Percentiles rank a stretch among this genome's conserved stretches.
Conservation (phyloP, 1,284 basidiomycete species). For the Rhodotorula sp. region DNA sequence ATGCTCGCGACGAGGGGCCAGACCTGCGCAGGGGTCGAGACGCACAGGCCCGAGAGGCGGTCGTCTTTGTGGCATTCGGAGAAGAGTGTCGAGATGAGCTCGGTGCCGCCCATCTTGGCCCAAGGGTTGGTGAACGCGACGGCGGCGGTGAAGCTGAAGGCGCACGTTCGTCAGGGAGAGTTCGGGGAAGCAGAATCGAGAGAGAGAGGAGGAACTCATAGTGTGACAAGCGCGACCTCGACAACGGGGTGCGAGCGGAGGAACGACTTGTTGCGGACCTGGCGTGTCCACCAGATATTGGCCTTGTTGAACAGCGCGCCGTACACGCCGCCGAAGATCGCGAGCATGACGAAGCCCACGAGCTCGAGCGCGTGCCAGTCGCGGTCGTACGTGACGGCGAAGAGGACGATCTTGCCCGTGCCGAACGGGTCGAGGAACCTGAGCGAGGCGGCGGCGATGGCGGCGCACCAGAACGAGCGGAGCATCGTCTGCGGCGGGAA, state of each 20-base stretch:
- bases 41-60: conserved; percentile 65
- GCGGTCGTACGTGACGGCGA: conserved; percentile 70
- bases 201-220: conserved; percentile 58
- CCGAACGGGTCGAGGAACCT: conserved; percentile 89
- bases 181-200: conserved; percentile 66
- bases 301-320: conserved; percentile 88
- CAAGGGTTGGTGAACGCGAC: conserved; percentile 87
- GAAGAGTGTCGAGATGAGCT: conserved; percentile 74
- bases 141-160: conserved; percentile 61
- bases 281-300: conserved; percentile 83
- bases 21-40: conserved; percentile 65
- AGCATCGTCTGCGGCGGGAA: conserved; percentile 79
- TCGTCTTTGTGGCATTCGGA: conserved; percentile 65
- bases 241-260: conserved; percentile 74
- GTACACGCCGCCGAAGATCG: conserved; percentile 86
- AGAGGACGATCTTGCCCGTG: conserved; percentile 56
- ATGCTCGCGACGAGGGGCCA: conserved; percentile 68
- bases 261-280: conserved; percentile 81
- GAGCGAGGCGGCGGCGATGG: conserved; percentile 79
- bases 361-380: conserved; percentile 88
- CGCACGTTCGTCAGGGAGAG: background rate
- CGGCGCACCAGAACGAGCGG: conserved; percentile 85
- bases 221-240: conserved; percentile 78
- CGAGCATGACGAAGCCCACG: conserved; percentile 78
- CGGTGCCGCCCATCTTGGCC: conserved; percentile 90